Evolutionary conservation across 2,329 filamentous ascomycete genomes (phyloP).

Genomic region (Fusarium compactum): DNA sequence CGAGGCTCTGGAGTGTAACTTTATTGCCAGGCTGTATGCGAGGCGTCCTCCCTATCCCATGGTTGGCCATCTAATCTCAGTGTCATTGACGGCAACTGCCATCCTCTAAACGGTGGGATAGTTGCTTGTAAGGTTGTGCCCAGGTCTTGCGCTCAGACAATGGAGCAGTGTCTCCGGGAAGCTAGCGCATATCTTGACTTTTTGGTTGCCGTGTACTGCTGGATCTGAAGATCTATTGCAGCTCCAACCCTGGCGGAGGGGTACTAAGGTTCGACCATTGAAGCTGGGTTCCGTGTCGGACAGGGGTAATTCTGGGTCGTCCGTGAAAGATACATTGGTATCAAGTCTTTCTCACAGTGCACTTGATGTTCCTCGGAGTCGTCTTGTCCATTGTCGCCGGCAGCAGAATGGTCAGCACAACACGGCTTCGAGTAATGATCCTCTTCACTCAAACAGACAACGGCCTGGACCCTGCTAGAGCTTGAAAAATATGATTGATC

Average conservation of each 20-base stretch:
- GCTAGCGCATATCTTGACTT: conserved; percentile 12
- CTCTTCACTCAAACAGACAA: conserved; percentile 7
- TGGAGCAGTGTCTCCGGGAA: conserved; percentile 38
- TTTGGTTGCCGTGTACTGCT: conserved; percentile 33
- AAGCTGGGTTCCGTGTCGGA: background rate
- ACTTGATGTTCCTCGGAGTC: conserved; percentile 1
- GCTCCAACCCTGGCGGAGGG: conserved; percentile 27
- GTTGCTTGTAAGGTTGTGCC: conserved; percentile 9
- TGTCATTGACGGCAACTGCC: conserved; percentile 8
- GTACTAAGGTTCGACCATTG: conserved; percentile 25
- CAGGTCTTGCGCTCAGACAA: conserved; percentile 5
- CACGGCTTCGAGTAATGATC: conserved; percentile 12
- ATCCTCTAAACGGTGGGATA: background rate
- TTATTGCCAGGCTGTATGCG: background rate
- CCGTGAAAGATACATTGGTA: conserved; percentile 12
- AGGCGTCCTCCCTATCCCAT: background rate
- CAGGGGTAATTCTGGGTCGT: conserved; percentile 20
- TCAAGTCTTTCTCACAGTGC: conserved; percentile 37
- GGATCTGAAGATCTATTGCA: conserved; percentile 41
- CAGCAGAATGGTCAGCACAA: conserved; percentile 23
- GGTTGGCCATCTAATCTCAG: conserved; percentile 2
- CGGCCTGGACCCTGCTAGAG: conserved; percentile 18
- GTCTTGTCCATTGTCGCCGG: background rate
- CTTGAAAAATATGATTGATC: conserved; percentile 41
- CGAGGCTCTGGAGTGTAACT: background rate